Evolutionary conservation across 2,329 filamentous ascomycete genomes (phyloP).

Genomic region (Fusarium sp.): DNA sequence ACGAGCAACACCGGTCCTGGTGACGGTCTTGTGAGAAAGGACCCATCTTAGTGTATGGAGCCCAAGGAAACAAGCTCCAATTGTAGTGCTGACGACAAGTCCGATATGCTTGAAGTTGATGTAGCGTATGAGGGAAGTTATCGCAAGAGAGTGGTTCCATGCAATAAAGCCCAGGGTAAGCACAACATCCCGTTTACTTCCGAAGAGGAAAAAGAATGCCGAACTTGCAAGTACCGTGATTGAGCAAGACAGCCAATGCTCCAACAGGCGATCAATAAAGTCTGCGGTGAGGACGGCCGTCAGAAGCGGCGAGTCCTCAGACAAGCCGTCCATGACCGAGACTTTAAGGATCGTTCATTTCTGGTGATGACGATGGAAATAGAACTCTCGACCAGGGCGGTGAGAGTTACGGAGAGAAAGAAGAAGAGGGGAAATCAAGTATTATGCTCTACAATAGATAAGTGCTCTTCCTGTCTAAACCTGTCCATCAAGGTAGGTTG

Average conservation of each 20-base stretch:
- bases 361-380: neutral
- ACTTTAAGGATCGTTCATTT: slow-evolving; percentile 27
- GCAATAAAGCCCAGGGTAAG: slow-evolving; percentile 41
- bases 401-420: slow-evolving; percentile 7
- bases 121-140: slow-evolving; percentile 1
- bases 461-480: neutral
- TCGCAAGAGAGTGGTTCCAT: slow-evolving; percentile 28
- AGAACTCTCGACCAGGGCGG: slow-evolving; percentile 6
- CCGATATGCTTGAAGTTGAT: slow-evolving; percentile 13
- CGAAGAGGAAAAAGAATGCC: slow-evolving; percentile 36
- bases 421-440: slow-evolving; percentile 4
- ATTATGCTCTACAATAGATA: slow-evolving; percentile 9
- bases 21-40: neutral
- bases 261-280: slow-evolving; percentile 26
- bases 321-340: slow-evolving; percentile 45
- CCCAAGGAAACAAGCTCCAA: neutral
- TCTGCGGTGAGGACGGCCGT: slow-evolving; percentile 36
- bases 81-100: neutral
- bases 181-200: slow-evolving; percentile 41
- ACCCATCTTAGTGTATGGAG: neutral
- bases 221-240: slow-evolving; percentile 1
- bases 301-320: slow-evolving; percentile 41
- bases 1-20: slow-evolving; percentile 22
- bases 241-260: slow-evolving; percentile 1
- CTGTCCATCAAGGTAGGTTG: slow-evolving; percentile 49